Evolutionary conservation across 1,284 basidiomycete species (phyloP).

Genomic region (Entoloma clypeatum): DNA sequence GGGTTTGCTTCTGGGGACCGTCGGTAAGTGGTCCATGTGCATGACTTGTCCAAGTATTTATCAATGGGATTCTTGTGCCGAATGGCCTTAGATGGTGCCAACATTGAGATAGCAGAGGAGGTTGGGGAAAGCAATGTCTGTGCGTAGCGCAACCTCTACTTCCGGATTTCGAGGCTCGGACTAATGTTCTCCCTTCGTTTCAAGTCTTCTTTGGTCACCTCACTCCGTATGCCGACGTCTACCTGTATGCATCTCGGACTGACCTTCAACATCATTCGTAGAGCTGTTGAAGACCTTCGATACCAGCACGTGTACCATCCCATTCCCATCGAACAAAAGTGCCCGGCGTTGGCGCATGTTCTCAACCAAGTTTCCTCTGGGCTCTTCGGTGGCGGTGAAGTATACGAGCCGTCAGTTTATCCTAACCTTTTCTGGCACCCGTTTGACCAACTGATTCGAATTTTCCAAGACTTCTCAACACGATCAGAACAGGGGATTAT

Average conservation of each 20-base stretch:
- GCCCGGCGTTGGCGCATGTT: slow-evolving; percentile 71
- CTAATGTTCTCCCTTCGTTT: slow-evolving; percentile 6
- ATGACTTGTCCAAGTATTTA: not conserved
- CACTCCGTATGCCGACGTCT: slow-evolving; percentile 49
- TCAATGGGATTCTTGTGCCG: slow-evolving; percentile 3
- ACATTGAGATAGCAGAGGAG: slow-evolving; percentile 94
- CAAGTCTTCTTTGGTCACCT: slow-evolving; percentile 82
- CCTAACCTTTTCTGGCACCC: slow-evolving; percentile 10
- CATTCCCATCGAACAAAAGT: slow-evolving; percentile 75
- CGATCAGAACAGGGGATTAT: slow-evolving; percentile 75
- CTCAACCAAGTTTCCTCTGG: slow-evolving; percentile 70
- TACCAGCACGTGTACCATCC: slow-evolving; percentile 83
- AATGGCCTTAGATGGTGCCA: slow-evolving; percentile 85
- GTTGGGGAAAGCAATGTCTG: slow-evolving; percentile 57
- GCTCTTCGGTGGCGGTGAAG: slow-evolving; percentile 69
- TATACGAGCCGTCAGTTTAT: slow-evolving; percentile 72
- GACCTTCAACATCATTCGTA: slow-evolving; percentile 14
- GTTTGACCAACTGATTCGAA: slow-evolving; percentile 16
- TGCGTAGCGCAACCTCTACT: slow-evolving; percentile 34
- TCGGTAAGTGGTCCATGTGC: slow-evolving; percentile 38
- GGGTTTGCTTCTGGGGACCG: slow-evolving; percentile 77
- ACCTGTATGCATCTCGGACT: not conserved
- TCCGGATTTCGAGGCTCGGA: not conserved
- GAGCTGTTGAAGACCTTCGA: slow-evolving; percentile 75
- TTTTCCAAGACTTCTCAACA: slow-evolving; percentile 57